Conservation (phyloP, 2,329 filamentous ascomycete species). For the Rutstroemia sp. region DNA sequence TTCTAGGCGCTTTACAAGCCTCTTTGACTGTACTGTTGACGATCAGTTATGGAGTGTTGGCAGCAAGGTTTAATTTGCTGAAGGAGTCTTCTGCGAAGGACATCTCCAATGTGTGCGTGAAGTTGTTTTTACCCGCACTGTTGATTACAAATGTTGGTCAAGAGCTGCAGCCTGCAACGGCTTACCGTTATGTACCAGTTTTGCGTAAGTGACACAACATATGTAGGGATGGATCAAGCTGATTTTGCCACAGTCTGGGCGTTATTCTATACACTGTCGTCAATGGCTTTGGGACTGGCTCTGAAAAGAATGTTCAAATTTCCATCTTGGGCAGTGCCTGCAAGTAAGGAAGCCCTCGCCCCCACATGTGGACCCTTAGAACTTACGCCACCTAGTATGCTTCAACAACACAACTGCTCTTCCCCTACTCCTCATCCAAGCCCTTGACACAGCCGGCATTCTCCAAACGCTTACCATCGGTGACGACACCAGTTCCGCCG, state of each 20-base stretch:
- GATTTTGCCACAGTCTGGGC: constrained; percentile 31
- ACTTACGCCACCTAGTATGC: neutral
- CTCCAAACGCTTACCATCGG: constrained; percentile 38
- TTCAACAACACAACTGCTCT: constrained; percentile 43
- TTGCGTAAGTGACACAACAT: constrained; percentile 14
- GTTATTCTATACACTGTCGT: constrained; percentile 33
- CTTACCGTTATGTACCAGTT: constrained; percentile 32
- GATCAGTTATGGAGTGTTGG: constrained; percentile 37
- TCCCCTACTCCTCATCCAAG: constrained; percentile 38
- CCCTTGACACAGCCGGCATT: constrained; percentile 39
- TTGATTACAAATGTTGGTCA: constrained; percentile 39
- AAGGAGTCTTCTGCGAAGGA: constrained; percentile 31
- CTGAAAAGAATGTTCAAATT: constrained; percentile 33
- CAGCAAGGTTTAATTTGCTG: constrained; percentile 34
- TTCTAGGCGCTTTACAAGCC: constrained; percentile 40
- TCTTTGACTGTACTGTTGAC: constrained; percentile 40
- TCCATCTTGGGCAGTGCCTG: constrained; percentile 39
- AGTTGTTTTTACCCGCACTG: constrained; percentile 40
- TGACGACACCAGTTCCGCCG: constrained; percentile 37
- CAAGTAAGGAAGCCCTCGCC: constrained; percentile 31
- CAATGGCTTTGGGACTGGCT: constrained; percentile 35
- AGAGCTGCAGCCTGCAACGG: constrained; percentile 33
- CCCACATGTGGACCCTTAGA: too few species aligned
- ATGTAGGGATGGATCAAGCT: neutral
- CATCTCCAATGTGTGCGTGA: constrained; percentile 40